Evolutionary conservation across 1,284 basidiomycete species (phyloP).

Genomic region (Peniophora sp.): DNA sequence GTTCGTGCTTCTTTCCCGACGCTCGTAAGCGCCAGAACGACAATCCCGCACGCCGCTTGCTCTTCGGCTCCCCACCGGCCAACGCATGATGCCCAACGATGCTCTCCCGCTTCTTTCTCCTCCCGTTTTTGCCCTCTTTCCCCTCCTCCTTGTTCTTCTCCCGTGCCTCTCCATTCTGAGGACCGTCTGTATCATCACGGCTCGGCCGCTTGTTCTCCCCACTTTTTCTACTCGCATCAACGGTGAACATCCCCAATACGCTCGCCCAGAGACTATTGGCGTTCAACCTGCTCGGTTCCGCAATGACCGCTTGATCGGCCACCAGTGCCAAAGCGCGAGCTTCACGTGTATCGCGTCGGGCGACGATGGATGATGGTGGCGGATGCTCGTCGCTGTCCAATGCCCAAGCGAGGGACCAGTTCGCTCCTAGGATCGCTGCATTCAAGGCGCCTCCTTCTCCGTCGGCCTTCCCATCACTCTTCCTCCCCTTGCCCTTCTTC

Average conservation of each 20-base stretch:
- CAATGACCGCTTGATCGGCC: constrained; percentile 57
- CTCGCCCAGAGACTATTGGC: constrained; percentile 67
- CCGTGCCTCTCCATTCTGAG: neutral
- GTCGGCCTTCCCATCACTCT: constrained; percentile 33
- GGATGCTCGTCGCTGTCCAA: constrained; percentile 67
- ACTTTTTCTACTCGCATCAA: constrained; percentile 22
- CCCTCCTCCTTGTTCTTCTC: neutral
- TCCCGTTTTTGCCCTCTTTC: neutral
- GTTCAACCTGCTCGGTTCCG: constrained; percentile 46
- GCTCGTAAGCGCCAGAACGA: no score
- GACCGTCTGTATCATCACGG: neutral
- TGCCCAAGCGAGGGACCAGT: constrained; percentile 72
- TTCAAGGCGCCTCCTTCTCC: constrained; percentile 32
- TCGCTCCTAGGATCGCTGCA: constrained; percentile 27
- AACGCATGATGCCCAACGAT: neutral
- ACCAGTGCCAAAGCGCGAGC: constrained; percentile 60
- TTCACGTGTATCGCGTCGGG: constrained; percentile 69
- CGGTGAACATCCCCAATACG: constrained; percentile 52
- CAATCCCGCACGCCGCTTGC: no score
- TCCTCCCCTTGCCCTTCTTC: constrained; percentile 13
- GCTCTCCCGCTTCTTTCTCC: neutral
- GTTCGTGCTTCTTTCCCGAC: no score
- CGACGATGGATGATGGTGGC: constrained; percentile 76
- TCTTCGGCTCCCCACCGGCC: no score
- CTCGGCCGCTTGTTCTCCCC: neutral